phyloP scores from a whole-genome alignment of 164 flowering plant genomes.

The Vitis vinifera region ASM3070453v1 NC_081808.1:25372001-25372500 shows the following conservation, averaged over 20 bases:
- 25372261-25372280: neutral
- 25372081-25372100: constrained; percentile 3
- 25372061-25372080: constrained; percentile 9
- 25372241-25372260: constrained; percentile 79
- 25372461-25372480: neutral
- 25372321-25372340: neutral
- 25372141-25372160: constrained; percentile 97
- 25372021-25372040: constrained; percentile 93
- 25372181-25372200: constrained; percentile 99
- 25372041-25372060: constrained; percentile 95
- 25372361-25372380: neutral
- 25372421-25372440: neutral
- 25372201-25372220: constrained; percentile 90
- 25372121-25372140: constrained; percentile 62
- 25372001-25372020: constrained; percentile 93
- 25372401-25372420: neutral
- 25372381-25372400: neutral
- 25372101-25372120: neutral
- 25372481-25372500: too few species aligned
- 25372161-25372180: constrained; percentile 87
- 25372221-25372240: constrained; percentile 99
- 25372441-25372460: neutral
- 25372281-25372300: neutral
- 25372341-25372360: neutral
- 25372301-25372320: neutral